Base-by-base conservation (phyloP, 345 rosid genomes). In the Populus tremula region DNA sequence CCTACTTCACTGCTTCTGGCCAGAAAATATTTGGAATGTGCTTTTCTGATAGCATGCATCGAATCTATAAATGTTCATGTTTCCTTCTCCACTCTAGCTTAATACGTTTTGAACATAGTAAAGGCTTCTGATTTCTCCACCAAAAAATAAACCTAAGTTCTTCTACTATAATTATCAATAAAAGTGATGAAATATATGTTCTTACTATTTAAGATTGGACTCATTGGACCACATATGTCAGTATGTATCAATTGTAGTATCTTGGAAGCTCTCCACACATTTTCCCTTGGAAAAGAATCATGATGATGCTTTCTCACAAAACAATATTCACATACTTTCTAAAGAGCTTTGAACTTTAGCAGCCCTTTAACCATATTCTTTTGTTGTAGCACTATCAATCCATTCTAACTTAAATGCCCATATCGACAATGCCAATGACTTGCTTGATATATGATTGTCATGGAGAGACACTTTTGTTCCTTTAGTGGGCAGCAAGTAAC, bases 381-480 rank as follows among this genome's bases (percentile, higher is more conserved):
- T n/a, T 61, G 13, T n/a, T 61, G 12, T 5, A 61, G 65, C 20
- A 5, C 1, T 2, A 5, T 20, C 29, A 61, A 2, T 6, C 27
- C 65, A 2, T n/a, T 61, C 5, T 5, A 61, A 6, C 65, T 61
- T n/a, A 61, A 5, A 12, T 23, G 10, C 10, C 65, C 65, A 23
- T 61, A 61, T 20, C 65, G 0, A 61, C 31, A n/a, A n/a, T 61
- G 29, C 65, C 3, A 61, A 23, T 0, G 8, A 5, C 1, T 0
- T 3, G n/a, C 12, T 6, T 21, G 27, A 6, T 61, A 10, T 5
- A 5, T 10, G 3, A 2, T 61, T 0, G 27, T 21, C 4, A 2
- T 2, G 0, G 10, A 21, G 0, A 21, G 20, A 8, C 11, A 35
- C 0, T 0, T 6, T 21, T 21, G 27, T 7, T 6, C 9, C 3